Evolutionary conservation across 495 filamentous ascomycete genomes (phyloP), one percentile per base, ranked within the genome.

Genomic region (Aspergillus hancockii): DNA sequence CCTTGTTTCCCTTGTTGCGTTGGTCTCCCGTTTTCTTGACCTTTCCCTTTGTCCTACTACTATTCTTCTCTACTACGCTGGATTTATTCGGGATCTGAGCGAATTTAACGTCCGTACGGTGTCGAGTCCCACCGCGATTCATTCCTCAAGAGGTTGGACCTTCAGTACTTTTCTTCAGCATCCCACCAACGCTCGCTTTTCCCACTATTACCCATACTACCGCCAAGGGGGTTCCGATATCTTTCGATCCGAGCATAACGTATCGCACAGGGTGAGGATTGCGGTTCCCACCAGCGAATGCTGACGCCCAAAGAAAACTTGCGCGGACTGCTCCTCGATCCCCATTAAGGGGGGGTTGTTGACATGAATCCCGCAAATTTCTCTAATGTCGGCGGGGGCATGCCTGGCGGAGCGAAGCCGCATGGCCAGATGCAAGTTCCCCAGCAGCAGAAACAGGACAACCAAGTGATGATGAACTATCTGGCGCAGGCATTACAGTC

Each of bases 331-430:
- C 56, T 73, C 64, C 59, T 68, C 67, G 66, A 69, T 69, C 74
- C 75, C 73, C 77, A 69, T 71, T 73, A 61, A 73, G 69, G 70
- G 77, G 74, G 77, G 75, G 75, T 71, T 72, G 67, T 72, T 65
- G 72, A 69, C 69, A 80, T 82, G 79, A 82, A 82, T 78, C 70
- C 75, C 55, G 75, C 66, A 62, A 75, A 77, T 59, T 79, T 79
- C 57, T 60, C 71, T 59, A 80, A 82, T 60, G 68, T 70, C 54
- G 73, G 72, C 66, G 74, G 69, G 63, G 75, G 54, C 61, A 73
- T 78, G 73, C 68, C 69, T 51, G 71, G 63, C 43, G 67, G 66
- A 52, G 71, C 71, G 63, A 74, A 73, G 46, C 68, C 75, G 46
- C 71, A 62, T 53, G 69, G 64, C 54, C 67, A 67, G 50, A 74